Evolutionary conservation across 169 alveolate genomes (phyloP).

Genomic region (Plasmodium cynomolgi): DNA sequence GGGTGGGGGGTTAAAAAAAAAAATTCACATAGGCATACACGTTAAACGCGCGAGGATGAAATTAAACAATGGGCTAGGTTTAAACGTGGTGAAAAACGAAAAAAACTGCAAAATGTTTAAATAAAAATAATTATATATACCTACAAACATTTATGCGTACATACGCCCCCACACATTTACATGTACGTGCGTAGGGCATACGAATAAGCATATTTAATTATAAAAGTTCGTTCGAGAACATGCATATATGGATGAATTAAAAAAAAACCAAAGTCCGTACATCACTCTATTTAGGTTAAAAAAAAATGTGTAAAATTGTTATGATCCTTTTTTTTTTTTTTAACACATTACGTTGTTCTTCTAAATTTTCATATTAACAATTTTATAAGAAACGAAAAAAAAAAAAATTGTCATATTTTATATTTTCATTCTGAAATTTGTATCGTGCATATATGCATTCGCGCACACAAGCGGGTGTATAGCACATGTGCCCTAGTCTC

Average conservation of each 20-base stretch:
- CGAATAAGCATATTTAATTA: conserved; percentile 19
- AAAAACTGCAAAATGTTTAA: not conserved
- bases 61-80: conserved; percentile 16
- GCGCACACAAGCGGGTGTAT: not conserved
- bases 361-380: conserved; percentile 24
- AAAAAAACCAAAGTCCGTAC: not conserved
- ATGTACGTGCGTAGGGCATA: not conserved
- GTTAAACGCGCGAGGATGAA: not conserved
- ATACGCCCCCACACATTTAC: not conserved
- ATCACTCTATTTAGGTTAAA: not conserved
- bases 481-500: not conserved
- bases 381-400: not conserved
- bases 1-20: not conserved
- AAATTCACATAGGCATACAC: not conserved
- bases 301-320: not conserved
- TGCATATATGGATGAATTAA: not conserved
- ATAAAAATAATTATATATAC: not conserved
- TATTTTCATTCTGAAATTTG: conserved; percentile 11
- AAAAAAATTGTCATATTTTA: conserved; percentile 1
- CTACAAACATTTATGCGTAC: not conserved
- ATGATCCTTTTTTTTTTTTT: conserved; percentile 9
- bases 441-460: not conserved
- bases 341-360: conserved; percentile 4
- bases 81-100: not conserved
- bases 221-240: conserved; percentile 19